Evolutionary conservation across 257 asterid species (phyloP).

Genomic region (Solanum clarkiae): DNA sequence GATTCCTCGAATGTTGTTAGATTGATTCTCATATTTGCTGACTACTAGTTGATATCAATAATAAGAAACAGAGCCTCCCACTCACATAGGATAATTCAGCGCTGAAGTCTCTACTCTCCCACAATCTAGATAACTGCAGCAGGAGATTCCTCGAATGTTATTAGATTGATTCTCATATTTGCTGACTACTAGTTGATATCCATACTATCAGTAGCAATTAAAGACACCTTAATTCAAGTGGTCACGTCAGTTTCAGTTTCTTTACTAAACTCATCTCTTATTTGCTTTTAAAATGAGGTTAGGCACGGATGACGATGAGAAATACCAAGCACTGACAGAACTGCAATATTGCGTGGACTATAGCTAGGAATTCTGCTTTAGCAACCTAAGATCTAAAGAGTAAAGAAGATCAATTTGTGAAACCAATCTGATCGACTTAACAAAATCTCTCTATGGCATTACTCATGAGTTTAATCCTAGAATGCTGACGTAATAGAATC

Average conservation of each 20-base stretch:
- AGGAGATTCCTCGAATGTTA: background rate
- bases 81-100: background rate
- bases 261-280: background rate
- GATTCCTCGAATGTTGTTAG: background rate
- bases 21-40: background rate
- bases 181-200: background rate
- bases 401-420: background rate
- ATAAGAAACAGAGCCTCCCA: background rate
- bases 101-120: background rate
- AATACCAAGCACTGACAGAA: background rate
- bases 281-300: background rate
- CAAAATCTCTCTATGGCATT: background rate
- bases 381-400: background rate
- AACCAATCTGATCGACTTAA: background rate
- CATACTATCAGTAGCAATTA: background rate
- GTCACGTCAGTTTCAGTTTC: background rate
- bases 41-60: too few relatives aligned
- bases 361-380: background rate
- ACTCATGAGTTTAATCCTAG: background rate
- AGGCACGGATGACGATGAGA: background rate
- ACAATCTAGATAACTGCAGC: background rate
- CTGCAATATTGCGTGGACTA: background rate
- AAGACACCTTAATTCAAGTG: background rate
- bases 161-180: background rate
- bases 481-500: background rate